Conservation (phyloP, 805 yeast species). For the Metschnikowia bowlesiae region DNA sequence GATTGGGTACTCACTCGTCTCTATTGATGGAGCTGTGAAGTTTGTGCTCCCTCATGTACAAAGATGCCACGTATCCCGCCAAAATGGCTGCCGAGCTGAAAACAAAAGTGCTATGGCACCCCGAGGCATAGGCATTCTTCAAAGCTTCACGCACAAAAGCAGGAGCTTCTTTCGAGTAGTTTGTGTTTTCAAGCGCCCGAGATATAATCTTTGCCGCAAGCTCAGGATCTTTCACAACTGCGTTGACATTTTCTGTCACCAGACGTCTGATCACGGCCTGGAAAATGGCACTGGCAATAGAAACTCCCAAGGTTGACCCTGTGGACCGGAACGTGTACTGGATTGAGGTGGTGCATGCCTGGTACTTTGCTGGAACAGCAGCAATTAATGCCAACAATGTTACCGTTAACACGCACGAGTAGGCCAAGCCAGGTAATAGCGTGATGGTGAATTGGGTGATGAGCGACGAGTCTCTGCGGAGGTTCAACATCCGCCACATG, state of each 20-base stretch:
- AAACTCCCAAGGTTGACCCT: constrained; percentile 81
- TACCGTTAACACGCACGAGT: constrained; percentile 64
- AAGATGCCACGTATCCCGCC: constrained; percentile 38
- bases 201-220: constrained; percentile 43
- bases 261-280: constrained; percentile 39
- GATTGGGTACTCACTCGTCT: constrained; percentile 12
- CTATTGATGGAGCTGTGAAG: constrained; percentile 52
- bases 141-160: constrained; percentile 43
- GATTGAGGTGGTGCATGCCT: constrained; percentile 84
- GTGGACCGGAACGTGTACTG: constrained; percentile 85
- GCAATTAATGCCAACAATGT: constrained; percentile 73
- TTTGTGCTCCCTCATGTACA: constrained; percentile 54
- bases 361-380: constrained; percentile 62
- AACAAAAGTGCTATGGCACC: constrained; percentile 50
- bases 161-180: constrained; percentile 53
- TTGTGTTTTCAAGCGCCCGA: constrained; percentile 53
- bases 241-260: constrained; percentile 15
- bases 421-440: constrained; percentile 58
- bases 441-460: constrained; percentile 42
- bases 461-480: constrained; percentile 28
- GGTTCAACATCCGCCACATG: constrained; percentile 27
- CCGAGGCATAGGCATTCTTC: constrained; percentile 46
- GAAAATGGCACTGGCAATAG: constrained; percentile 64
- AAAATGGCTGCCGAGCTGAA: constrained; percentile 42
- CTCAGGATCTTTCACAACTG: constrained; percentile 17